A percentile compares a stretch with the other conserved stretches of the same genome.
phyloP scores from a whole-genome alignment of 1,139 yeast genomes.

The Debaryomycetaceae sp. region DNA sequence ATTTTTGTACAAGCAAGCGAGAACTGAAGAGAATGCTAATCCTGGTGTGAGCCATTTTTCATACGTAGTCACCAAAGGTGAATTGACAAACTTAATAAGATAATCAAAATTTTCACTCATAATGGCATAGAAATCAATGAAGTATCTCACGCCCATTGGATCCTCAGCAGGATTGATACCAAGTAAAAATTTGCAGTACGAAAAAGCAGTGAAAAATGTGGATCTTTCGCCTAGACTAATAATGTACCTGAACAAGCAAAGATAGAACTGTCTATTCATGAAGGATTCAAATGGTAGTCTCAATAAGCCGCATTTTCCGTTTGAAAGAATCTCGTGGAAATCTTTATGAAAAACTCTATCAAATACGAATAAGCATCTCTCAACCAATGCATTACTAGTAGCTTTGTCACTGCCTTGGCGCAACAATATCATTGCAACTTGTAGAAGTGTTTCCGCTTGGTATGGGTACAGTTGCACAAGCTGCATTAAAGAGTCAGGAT shows the following conservation, averaged over 20 bases:
- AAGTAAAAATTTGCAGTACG: constrained; percentile 66
- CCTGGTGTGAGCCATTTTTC: constrained; percentile 73
- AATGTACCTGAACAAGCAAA: constrained; percentile 71
- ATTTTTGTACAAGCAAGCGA: constrained; percentile 51
- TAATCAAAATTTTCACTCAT: constrained; percentile 64
- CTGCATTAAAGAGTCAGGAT: constrained; percentile 63
- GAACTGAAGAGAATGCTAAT: constrained; percentile 60
- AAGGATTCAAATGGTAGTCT: constrained; percentile 76
- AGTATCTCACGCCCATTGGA: constrained; percentile 79
- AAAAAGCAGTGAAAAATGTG: constrained; percentile 71
- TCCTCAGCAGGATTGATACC: constrained; percentile 76
- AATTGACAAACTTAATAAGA: constrained; percentile 51
- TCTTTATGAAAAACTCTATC: constrained; percentile 53
- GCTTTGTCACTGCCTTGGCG: constrained; percentile 75
- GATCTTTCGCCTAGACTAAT: constrained; percentile 73
- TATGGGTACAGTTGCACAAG: constrained; percentile 63
- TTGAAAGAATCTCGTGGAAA: constrained; percentile 44
- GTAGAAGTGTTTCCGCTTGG: constrained; percentile 75
- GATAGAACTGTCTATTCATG: constrained; percentile 73
- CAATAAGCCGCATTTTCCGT: constrained; percentile 55
- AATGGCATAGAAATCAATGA: constrained; percentile 76
- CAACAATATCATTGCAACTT: constrained; percentile 69
- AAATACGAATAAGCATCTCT: constrained; percentile 73
- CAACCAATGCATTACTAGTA: constrained; percentile 67
- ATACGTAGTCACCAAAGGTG: constrained; percentile 57